Base-by-base conservation (phyloP, 2,329 filamentous ascomycete species). In the Zymoseptoria pseudotritici region DNA sequence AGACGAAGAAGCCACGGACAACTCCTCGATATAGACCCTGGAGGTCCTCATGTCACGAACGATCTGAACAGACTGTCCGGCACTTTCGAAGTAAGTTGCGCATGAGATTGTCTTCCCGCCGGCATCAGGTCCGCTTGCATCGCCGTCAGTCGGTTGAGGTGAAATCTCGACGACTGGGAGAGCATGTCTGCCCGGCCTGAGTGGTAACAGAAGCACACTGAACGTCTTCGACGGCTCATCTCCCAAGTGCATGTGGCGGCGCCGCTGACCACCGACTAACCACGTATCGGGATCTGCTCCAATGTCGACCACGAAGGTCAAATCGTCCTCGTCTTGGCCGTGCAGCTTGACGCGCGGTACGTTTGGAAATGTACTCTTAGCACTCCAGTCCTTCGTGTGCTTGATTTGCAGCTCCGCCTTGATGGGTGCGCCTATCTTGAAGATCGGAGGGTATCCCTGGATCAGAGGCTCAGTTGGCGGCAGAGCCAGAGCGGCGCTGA, bases 281-380 rank as follows among this genome's bases (percentile, higher is more conserved):
- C 93, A 97, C 0, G 84, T 81, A 93, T 91, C 1, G 31, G 83
- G 77, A 17, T 86, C 84, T 0, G 87, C 87, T 13, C 85, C 84
- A 21, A 97, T 80, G 66, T 96, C 92, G 73, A 94, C 95, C 65
- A 87, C 85, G 70, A 96, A 96, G 63, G 91, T 86, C 10, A 58
- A 53, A 22, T 49, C n/a, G n/a, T 31, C 50, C n/a, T 61, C 59
- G 10, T 60, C 57, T 24, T 63, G 56, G 20, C 61, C 61, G 50
- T 63, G 58, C 2, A 66, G 59, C 42, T 53, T 66, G 52, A 65
- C 62, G 1, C 56, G 66, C n/a, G 61, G 66, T 53, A 65, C 62
- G 51, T 58, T 58, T 3, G 64, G 65, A 17, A 70, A 66, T 1
- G 91, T 78, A 21, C 84, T 80, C 0, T 78, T 77, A 13, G 71